These are phyloP conservation scores for Auricularia cornea DNA, from an alignment of 768 basidiomycete species.

Conservation along the genomic window DNA sequence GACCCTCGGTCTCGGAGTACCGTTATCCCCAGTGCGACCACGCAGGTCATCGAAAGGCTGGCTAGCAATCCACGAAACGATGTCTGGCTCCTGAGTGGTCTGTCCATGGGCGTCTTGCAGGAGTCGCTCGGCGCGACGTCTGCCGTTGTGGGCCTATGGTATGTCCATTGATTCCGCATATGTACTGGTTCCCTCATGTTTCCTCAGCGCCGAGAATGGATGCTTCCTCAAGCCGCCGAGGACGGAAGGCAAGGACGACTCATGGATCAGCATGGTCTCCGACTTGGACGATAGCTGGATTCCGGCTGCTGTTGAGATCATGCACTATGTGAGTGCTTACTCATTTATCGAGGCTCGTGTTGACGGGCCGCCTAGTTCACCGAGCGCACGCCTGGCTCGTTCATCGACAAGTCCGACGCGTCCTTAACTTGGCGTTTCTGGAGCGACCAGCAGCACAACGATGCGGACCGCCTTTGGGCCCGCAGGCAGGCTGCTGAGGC, in stretches of 20 bases:
- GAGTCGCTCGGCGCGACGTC: constrained; percentile 52
- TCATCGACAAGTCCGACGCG: constrained; percentile 75
- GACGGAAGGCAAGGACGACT: constrained; percentile 16
- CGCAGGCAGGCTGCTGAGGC: constrained; percentile 82
- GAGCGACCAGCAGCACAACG: constrained; percentile 37
- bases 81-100: constrained; percentile 75
- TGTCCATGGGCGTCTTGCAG: constrained; percentile 54
- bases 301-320: constrained; percentile 66
- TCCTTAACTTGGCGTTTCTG: constrained; percentile 84
- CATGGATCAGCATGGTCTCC: constrained; percentile 77
- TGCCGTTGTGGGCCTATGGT: constrained; percentile 71
- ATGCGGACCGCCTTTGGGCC: constrained; percentile 70
- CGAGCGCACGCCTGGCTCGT: constrained; percentile 80
- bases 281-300: constrained; percentile 80
- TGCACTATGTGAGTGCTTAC: constrained; percentile 59
- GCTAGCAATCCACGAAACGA: constrained; percentile 60
- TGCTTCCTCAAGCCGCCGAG: constrained; percentile 65
- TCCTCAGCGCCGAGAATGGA: constrained; percentile 69
- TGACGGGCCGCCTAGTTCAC: constrained; percentile 48
- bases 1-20: constrained; percentile 6
- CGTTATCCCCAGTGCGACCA: constrained; percentile 20
- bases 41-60: constrained; percentile 48
- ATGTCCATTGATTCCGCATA: constrained; percentile 21
- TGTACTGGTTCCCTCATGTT: background rate
- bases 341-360: background rate